These are phyloP conservation scores for Kockovaella imperatae DNA, from an alignment of 768 basidiomycete genomes.

Conservation along the genomic window DNA sequence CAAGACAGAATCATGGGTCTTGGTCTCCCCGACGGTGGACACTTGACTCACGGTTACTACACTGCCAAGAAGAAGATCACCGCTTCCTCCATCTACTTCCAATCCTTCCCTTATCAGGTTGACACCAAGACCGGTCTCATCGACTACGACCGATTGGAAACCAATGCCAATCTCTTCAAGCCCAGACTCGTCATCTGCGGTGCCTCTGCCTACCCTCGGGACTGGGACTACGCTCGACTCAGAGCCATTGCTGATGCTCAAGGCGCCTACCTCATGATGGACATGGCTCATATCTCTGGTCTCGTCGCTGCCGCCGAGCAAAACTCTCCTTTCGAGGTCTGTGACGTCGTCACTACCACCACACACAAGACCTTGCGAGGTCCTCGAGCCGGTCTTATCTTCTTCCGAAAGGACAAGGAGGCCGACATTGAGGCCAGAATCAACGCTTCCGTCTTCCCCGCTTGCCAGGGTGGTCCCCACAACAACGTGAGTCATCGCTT, in stretches of 20 bases:
- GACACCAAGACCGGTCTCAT: constrained; percentile 75
- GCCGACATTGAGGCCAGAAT: constrained; percentile 92
- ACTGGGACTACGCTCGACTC: constrained; percentile 88
- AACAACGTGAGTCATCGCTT: constrained; percentile 64
- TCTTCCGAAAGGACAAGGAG: constrained; percentile 90
- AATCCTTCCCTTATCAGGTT: constrained; percentile 81
- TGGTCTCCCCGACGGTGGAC: constrained; percentile 93
- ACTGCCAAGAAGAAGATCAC: constrained; percentile 99
- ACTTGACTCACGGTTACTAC: constrained; percentile 96
- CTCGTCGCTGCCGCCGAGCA: constrained; percentile 87
- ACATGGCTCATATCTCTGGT: constrained; percentile 96
- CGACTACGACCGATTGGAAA: constrained; percentile 71
- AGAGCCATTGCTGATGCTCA: constrained; percentile 75
- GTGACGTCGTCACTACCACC: constrained; percentile 96
- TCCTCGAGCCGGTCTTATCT: constrained; percentile 93
- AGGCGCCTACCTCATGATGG: constrained; percentile 87
- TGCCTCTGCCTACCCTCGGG: constrained; percentile 95
- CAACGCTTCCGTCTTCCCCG: constrained; percentile 98
- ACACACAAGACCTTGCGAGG: constrained; percentile 99
- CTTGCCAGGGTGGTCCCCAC: constrained; percentile 98
- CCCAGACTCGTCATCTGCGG: constrained; percentile 93
- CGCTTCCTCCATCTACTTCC: constrained; percentile 99
- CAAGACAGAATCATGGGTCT: constrained; percentile 99
- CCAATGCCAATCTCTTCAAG: constrained; percentile 90
- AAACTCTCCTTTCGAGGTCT: constrained; percentile 85